Base-by-base conservation (phyloP, 306 rosid species). In the Cicer judaicum region DNA sequence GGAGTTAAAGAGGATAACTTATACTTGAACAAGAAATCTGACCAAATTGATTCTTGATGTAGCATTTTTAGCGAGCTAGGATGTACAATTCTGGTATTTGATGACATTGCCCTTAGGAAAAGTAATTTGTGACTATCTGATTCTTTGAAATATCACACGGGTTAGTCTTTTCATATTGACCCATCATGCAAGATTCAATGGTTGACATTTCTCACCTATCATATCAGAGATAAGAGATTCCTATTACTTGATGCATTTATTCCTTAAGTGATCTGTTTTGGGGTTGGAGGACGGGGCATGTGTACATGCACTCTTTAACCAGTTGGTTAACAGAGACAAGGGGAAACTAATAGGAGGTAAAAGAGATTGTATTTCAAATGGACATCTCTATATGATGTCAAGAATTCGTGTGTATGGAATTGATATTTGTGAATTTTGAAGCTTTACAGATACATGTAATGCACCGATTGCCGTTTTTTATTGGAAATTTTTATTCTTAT, bases 391-490 rank as follows among this genome's bases (percentile, higher is more conserved):
- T 8, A 21, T 15, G 44, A 19, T 77, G 73, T 65, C 43, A 46
- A 68, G 8, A 24, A 42, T 57, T 14, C 61, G 48, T 46, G 52
- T 4, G 59, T 63, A 36, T 10, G 50, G 44, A 64, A 54, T 48
- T 64, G 44, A 34, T 70, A 68, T 60, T 63, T 61, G 24, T 64
- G 49, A 41, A 55, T 19, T 85, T 74, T 50, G 64, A 61, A 46
- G 39, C 42, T 62, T 65, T 73, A 64, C 42, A 10, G 49, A 43
- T 12, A 18, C 12, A 29, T 14, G 56, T 72, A 74, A 55, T 63
- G 59, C 70, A 36, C 12, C 19, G 21, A 44, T 64, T 52, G 19
- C 40, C 7, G 48, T 29, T 16, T 52, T 63, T 43, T 57, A 68
- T 39, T 47, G 12, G 29, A 47, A 52, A 66, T 21, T 67, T 18